Conservation (phyloP, 352 stramenopile species). For the Globisporangium parvum region DNA sequence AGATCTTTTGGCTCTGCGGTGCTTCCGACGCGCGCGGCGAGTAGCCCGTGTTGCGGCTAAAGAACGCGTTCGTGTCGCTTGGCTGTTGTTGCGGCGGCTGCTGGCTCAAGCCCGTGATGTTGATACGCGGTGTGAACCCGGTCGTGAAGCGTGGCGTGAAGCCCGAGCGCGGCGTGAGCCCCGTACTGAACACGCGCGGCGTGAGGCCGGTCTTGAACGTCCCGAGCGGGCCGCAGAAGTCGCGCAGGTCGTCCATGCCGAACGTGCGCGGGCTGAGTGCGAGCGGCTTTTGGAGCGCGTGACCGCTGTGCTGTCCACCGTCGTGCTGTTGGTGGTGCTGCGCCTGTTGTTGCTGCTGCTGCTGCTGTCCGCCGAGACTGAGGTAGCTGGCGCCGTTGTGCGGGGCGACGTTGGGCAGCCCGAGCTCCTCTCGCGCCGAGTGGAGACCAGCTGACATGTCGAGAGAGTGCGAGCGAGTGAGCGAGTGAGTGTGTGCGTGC, state of each 20-base stretch:
- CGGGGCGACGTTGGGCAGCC: slow-evolving; percentile 39
- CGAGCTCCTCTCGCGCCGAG: slow-evolving; percentile 64
- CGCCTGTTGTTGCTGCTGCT: neutral
- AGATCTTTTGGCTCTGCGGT: slow-evolving; percentile 63
- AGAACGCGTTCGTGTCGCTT: slow-evolving; percentile 37
- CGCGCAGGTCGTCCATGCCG: slow-evolving; percentile 79
- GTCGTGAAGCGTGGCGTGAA: slow-evolving; percentile 79
- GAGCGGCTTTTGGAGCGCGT: slow-evolving; percentile 57
- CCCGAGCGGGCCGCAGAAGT: slow-evolving; percentile 74
- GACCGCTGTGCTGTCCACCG: slow-evolving; percentile 8
- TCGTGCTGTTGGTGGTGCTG: neutral
- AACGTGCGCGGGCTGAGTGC: slow-evolving; percentile 74
- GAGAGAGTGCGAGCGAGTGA: neutral
- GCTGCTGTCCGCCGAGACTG: slow-evolving; percentile 26
- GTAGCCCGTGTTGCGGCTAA: slow-evolving; percentile 43
- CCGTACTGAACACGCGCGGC: slow-evolving; percentile 74
- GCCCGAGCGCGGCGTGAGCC: slow-evolving; percentile 69
- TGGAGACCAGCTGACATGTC: slow-evolving; percentile 64
- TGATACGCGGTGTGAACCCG: slow-evolving; percentile 72
- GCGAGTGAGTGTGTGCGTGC: neutral
- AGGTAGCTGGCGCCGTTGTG: slow-evolving; percentile 11
- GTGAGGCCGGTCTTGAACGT: slow-evolving; percentile 82
- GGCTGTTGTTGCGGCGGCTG: slow-evolving; percentile 22
- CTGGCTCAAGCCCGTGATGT: slow-evolving; percentile 33
- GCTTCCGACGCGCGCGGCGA: slow-evolving; percentile 40